Evolutionary conservation across 1,139 yeast genomes (phyloP).

Genomic region (Candida glucosophila): DNA sequence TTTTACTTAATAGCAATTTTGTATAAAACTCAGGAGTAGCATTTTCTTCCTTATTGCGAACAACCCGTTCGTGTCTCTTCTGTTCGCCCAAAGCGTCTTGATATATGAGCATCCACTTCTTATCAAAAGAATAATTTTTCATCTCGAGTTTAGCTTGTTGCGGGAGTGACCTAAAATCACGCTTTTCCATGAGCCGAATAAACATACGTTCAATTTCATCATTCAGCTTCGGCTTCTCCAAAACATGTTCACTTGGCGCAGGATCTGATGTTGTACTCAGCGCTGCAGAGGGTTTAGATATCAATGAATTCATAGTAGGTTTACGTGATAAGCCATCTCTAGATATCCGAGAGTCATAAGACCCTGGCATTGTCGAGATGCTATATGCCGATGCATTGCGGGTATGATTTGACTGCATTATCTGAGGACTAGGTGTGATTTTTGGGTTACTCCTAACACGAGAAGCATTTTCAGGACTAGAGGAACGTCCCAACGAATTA

Average conservation of each 20-base stretch:
- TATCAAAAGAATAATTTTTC: conserved; percentile 64
- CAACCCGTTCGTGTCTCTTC: conserved; percentile 43
- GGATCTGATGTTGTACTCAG: conserved; percentile 14
- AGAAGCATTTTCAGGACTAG: too few species aligned
- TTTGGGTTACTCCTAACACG: conserved; percentile 9
- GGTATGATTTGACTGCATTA: conserved; percentile 25
- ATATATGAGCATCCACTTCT: conserved; percentile 86
- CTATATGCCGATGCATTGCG: conserved; percentile 36
- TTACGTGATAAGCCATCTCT: conserved; percentile 11
- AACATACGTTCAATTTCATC: conserved; percentile 60
- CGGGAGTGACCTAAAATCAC: conserved; percentile 78
- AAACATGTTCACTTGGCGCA: conserved; percentile 13
- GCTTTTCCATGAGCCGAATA: conserved; percentile 64
- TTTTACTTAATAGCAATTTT: conserved; percentile 59
- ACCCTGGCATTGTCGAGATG: conserved; percentile 20
- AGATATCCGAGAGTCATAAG: conserved; percentile 22
- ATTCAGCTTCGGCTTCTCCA: conserved; percentile 51
- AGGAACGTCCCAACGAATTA: conserved; percentile 46
- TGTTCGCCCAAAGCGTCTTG: conserved; percentile 79
- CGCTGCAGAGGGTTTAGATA: conserved; percentile 24
- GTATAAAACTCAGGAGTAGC: conserved; percentile 74
- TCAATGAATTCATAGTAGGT: conserved; percentile 17
- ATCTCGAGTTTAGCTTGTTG: conserved; percentile 71
- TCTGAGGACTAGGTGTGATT: conserved; percentile 24
- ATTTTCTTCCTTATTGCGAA: conserved; percentile 25